Evolutionary conservation across 495 filamentous ascomycete species (phyloP).

Genomic region (Bombardia bombarda): DNA sequence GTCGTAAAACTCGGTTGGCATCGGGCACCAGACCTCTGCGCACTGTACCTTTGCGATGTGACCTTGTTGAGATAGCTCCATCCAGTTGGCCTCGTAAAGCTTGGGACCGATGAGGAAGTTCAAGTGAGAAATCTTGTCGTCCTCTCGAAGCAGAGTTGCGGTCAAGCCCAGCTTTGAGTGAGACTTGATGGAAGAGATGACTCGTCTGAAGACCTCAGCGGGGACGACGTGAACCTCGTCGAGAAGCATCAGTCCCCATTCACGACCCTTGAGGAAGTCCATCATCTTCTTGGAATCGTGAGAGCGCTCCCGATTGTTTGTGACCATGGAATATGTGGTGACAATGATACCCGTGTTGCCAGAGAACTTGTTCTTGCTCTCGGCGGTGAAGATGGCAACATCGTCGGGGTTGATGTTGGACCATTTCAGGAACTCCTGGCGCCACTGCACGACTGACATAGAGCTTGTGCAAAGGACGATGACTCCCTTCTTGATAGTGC

Average conservation of each 20-base stretch:
- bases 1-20: constrained; percentile 96
- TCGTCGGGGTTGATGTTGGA: constrained; percentile 93
- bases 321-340: constrained; percentile 97
- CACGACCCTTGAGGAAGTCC: constrained; percentile 83
- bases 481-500: constrained; percentile 92
- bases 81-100: constrained; percentile 98
- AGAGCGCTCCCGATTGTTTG: constrained; percentile 74
- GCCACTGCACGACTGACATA: constrained; percentile 97
- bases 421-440: constrained; percentile 93
- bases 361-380: constrained; percentile 83
- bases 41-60: constrained; percentile 98
- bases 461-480: constrained; percentile 94
- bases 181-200: constrained; percentile 82
- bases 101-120: constrained; percentile 98
- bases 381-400: constrained; percentile 90
- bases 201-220: constrained; percentile 88
- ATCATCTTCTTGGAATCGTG: constrained; percentile 96
- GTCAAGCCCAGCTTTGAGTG: constrained; percentile 97
- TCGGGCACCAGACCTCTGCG: constrained; percentile 98
- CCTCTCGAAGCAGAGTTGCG: constrained; percentile 88
- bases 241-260: constrained; percentile 97
- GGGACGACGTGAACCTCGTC: constrained; percentile 99
- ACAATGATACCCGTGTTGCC: constrained; percentile 92
- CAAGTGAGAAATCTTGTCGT: constrained; percentile 95
- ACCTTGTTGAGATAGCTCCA: constrained; percentile 93